Conservation (phyloP, 768 basidiomycete genomes). For the Termitomyces sp. region DNA sequence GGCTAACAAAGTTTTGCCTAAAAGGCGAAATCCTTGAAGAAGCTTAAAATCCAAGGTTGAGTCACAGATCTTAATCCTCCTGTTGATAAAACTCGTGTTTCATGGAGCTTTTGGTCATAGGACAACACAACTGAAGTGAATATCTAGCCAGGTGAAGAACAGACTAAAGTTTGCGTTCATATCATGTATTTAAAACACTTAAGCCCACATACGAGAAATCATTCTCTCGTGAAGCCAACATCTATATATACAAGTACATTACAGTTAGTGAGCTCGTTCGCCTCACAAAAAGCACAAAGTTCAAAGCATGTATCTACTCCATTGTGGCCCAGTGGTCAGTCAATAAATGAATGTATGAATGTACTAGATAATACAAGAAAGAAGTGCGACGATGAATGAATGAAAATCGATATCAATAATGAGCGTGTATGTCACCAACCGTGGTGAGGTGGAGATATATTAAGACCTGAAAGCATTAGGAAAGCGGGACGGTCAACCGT, state of each 20-base stretch:
- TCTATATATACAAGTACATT: slow-evolving; percentile 8
- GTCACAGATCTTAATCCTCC: not conserved
- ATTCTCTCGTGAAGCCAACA: slow-evolving; percentile 1
- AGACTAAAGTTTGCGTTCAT: no score
- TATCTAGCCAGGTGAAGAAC: not conserved
- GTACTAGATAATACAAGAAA: slow-evolving; percentile 9
- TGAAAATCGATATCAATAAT: slow-evolving; percentile 1
- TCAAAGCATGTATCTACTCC: not conserved
- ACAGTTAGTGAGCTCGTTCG: slow-evolving; percentile 2
- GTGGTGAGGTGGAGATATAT: not conserved
- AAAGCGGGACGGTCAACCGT: slow-evolving; percentile 22
- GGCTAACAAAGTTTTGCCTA: not conserved
- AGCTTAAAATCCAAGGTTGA: not conserved
- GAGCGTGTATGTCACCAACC: not conserved
- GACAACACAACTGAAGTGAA: not conserved
- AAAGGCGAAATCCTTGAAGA: not conserved
- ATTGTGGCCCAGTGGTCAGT: not conserved
- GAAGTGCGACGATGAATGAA: slow-evolving; percentile 3
- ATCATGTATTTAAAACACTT: not conserved
- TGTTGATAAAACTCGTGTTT: not conserved
- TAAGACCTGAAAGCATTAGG: not conserved
- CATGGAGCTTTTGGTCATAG: not conserved
- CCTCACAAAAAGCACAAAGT: not conserved
- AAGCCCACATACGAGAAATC: not conserved
- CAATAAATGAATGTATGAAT: not conserved